Conservation (phyloP, 805 yeast species). For the Candida quercuum region DNA sequence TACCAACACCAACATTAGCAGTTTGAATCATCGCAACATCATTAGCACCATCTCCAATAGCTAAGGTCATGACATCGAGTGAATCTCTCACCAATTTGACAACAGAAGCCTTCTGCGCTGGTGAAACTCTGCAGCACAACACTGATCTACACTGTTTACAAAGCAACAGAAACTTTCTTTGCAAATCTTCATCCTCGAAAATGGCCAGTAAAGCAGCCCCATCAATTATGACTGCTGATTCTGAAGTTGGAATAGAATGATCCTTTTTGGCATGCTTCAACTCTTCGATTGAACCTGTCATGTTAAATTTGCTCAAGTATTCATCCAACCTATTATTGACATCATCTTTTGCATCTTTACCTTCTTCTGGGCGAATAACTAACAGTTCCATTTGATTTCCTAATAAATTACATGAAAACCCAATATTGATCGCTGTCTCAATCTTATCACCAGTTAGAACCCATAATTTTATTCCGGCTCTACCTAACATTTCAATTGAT, state of each 20-base stretch:
- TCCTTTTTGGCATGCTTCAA: constrained; percentile 40
- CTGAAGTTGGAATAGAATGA: constrained; percentile 46
- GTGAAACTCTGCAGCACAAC: constrained; percentile 82
- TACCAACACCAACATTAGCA: constrained; percentile 85
- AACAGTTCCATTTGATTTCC: constrained; percentile 90
- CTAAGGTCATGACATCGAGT: constrained; percentile 76
- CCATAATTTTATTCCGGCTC: constrained; percentile 96
- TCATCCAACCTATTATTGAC: constrained; percentile 61
- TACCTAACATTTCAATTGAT: constrained; percentile 81
- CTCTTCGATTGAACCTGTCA: constrained; percentile 52
- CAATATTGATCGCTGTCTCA: constrained; percentile 96
- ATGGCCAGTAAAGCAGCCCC: constrained; percentile 69
- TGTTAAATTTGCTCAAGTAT: constrained; percentile 34
- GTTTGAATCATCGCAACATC: constrained; percentile 91
- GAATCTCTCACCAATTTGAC: constrained; percentile 71
- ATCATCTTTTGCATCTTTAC: constrained; percentile 39
- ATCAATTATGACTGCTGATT: constrained; percentile 89
- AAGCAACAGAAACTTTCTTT: constrained; percentile 56
- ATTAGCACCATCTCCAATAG: constrained; percentile 86
- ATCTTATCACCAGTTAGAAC: constrained; percentile 98
- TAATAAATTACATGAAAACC: constrained; percentile 87
- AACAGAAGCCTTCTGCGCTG: constrained; percentile 83
- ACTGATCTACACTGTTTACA: constrained; percentile 82
- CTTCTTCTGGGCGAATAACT: constrained; percentile 37
- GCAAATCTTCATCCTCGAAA: background rate